Evolutionary conservation across 192 early-diverging fungal species (phyloP).

Genomic region (Chytriomyces hyalinus): DNA sequence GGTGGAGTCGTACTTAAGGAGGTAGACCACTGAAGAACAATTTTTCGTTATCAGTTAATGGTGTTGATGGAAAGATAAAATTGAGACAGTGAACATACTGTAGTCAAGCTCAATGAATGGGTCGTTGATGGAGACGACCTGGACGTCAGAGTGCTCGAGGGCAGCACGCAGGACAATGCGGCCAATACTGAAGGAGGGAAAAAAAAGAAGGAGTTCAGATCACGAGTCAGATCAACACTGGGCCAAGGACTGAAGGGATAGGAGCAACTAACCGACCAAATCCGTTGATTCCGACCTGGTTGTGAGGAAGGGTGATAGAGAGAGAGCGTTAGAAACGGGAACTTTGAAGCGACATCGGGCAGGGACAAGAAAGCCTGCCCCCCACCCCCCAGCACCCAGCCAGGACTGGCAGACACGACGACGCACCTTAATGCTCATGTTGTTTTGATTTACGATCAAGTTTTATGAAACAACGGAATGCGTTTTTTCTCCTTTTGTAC

Average conservation of each 20-base stretch:
- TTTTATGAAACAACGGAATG: no score
- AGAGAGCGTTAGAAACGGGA: no score
- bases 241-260: not conserved
- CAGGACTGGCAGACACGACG: no score
- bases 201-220: not conserved
- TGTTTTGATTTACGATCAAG: no score
- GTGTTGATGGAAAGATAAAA: no score
- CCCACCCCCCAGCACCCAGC: no score
- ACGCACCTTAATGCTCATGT: no score
- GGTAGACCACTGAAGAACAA: conserved; percentile 66
- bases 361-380: no score
- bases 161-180: conserved; percentile 93
- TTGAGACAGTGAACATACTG: conserved; percentile 66
- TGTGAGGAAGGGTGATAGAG: no score
- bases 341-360: no score
- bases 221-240: not conserved
- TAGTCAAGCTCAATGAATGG: conserved; percentile 95
- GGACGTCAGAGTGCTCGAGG: conserved; percentile 64
- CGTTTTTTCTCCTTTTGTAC: no score
- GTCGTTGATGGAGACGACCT: conserved; percentile 94
- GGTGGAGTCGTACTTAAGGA: conserved; percentile 98
- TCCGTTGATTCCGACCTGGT: conserved; percentile 63
- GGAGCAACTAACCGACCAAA: conserved; percentile 73
- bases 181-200: conserved; percentile 72
- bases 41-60: not conserved